A percentile compares a stretch with the other conserved stretches of the same genome.
Evolutionary conservation across 495 filamentous ascomycete genomes (phyloP).

Genomic region (Podospora didyma): DNA sequence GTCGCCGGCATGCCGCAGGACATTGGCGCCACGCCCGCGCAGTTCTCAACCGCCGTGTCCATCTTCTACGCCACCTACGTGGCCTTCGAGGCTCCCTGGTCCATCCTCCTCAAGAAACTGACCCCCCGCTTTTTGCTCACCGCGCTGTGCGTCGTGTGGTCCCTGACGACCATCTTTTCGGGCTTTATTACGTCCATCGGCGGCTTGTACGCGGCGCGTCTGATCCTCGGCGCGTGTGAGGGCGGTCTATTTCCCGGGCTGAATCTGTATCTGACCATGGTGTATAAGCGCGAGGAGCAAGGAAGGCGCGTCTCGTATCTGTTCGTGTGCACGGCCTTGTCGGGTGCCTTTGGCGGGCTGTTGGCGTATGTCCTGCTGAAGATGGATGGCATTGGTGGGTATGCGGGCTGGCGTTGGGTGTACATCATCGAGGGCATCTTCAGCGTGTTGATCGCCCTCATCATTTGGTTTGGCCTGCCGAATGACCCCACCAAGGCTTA

Average conservation of each 20-base stretch:
- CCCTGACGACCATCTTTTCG: conserved; percentile 48
- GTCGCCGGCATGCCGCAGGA: conserved; percentile 41
- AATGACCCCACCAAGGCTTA: conserved; percentile 47
- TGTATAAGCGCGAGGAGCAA: conserved; percentile 54
- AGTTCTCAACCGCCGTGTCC: conserved; percentile 60
- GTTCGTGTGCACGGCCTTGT: conserved; percentile 73
- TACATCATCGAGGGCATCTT: conserved; percentile 70
- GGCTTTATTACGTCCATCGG: conserved; percentile 49
- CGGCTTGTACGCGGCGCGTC: conserved; percentile 46
- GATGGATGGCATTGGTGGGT: conserved; percentile 64
- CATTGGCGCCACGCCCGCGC: conserved; percentile 50
- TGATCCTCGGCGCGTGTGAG: conserved; percentile 55
- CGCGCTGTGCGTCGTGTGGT: conserved; percentile 56
- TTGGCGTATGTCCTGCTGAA: conserved; percentile 64
- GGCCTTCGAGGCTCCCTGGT: conserved; percentile 71
- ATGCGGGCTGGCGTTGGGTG: conserved; percentile 73
- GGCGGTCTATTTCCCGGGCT: conserved; percentile 73
- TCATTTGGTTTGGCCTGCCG: conserved; percentile 57
- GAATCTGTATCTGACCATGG: conserved; percentile 80
- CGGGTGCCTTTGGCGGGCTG: conserved; percentile 76
- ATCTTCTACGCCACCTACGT: conserved; percentile 85
- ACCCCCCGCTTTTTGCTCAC: conserved; percentile 56
- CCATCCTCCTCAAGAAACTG: conserved; percentile 69
- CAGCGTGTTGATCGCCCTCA: conserved; percentile 58
- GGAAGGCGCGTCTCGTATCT: conserved; percentile 64